Percentiles rank a stretch among this genome's conserved stretches.
Evolutionary conservation across 768 basidiomycete species (phyloP).

Genomic region (Lentinula aciculospora): DNA sequence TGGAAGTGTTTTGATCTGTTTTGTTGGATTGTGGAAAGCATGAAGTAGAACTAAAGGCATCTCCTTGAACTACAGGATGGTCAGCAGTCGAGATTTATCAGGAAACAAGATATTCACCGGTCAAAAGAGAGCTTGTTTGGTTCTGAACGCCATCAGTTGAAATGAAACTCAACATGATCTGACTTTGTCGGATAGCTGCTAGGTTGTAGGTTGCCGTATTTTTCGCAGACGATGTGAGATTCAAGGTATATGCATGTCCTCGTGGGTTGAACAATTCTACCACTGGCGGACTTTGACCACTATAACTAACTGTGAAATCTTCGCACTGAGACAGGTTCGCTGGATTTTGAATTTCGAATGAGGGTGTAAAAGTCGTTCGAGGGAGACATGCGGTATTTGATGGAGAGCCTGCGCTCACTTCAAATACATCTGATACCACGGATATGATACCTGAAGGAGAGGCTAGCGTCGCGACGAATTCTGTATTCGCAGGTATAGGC

Average conservation of each 20-base stretch:
- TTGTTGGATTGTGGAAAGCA: constrained; percentile 4
- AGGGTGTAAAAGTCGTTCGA: constrained; percentile 8
- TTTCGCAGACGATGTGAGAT: constrained; percentile 16
- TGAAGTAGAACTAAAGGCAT: constrained; percentile 3
- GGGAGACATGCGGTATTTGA: constrained; percentile 38
- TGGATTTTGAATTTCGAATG: constrained; percentile 26
- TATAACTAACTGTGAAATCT: constrained; percentile 38
- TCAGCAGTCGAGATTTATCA: not conserved
- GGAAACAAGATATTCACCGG: not conserved
- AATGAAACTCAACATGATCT: constrained; percentile 35
- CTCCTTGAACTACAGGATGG: constrained; percentile 23
- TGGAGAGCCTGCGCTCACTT: constrained; percentile 30
- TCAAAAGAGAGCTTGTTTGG: constrained; percentile 36
- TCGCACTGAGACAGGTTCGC: constrained; percentile 39
- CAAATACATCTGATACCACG: constrained; percentile 41
- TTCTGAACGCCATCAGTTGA: constrained; percentile 27
- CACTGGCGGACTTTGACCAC: constrained; percentile 24
- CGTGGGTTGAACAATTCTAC: constrained; percentile 34
- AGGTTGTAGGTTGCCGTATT: constrained; percentile 21
- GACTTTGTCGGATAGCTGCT: constrained; percentile 26
- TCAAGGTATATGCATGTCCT: constrained; percentile 23
- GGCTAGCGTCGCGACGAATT: constrained; percentile 52
- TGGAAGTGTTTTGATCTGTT: constrained; percentile 6
- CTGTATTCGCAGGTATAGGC: constrained; percentile 41
- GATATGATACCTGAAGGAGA: constrained; percentile 37